Base-by-base conservation (phyloP, 768 basidiomycete genomes). In the Boletellus sp. region DNA sequence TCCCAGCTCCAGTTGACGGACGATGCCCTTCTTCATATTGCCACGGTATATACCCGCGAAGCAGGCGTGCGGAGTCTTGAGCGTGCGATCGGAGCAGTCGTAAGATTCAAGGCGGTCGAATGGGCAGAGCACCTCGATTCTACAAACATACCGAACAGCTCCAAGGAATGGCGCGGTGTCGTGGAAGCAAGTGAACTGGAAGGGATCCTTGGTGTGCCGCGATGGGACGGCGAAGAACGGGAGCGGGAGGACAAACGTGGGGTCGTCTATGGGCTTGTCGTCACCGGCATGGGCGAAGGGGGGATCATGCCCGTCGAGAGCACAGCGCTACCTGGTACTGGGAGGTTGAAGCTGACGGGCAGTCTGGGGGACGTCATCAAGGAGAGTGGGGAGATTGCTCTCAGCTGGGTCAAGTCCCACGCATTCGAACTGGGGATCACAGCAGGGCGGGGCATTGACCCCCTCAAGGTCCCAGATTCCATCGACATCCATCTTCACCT, bases 41-140 rank as follows among this genome's bases (percentile, higher is more conserved):
- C 86, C 17, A 87, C 84, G 1, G 76, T 83, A 19, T 94, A 92
- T 60, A 94, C 94, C 2, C 76, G 90, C 6, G 94, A 97, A 67
- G 91, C 93, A 0, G 94, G 94, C 31, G 94, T 97, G n/a, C 81
- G 94, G 32, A 84, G 82, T 39, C 78, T 95, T 15, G 94, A 96
- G 60, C 80, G 94, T 12, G 82, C 89, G 2, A 83, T 97, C 36
- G 92, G 90, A 3, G 78, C 84, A 20, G 84, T 97, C n/a, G 87
- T 87, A n/a, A 73, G 94, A 28, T 86, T 78, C 56, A 96, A 96
- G 61, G 94, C 92, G 1, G 94, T 97, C 5, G 87, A 96, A 58
- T 94, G 87, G 84, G 81, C 90, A 0, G 86, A 89, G 56, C 73
- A 77, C 58, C 65, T 81, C 13, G 70, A 68, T 47, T 51, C 54